Base-by-base conservation (phyloP, 2,329 filamentous ascomycete genomes). In the Xylariaceae sp. region DNA sequence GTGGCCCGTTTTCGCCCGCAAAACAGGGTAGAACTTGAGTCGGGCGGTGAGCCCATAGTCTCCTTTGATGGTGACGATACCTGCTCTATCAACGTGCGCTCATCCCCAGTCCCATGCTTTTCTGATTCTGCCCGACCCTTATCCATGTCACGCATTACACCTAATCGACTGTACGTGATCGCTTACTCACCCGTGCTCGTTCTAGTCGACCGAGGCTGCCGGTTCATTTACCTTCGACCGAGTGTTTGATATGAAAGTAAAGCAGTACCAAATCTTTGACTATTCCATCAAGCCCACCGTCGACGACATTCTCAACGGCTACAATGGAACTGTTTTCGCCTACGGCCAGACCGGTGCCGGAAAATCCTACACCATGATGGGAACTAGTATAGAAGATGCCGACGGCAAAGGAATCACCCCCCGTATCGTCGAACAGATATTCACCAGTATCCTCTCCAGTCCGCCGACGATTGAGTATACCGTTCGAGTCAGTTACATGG, bases 321-420 rank as follows among this genome's bases (percentile, higher is more conserved):
- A 99, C 82, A 99, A 99, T 76, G 94, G 92, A 70, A 97, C 92
- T 11, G 92, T 99, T 64, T 97, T 99, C 67, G 94, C 94, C 60
- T 99, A 99, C 71, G 94, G 94, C 62, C 94, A 97, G 79, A 99
- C 94, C 0, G 94, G 94, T 72, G 91, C 92, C 9, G 94, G 94
- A 78, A 99, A 99, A 79, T 97, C 94, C 27, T 97, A 95, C 72
- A 97, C 94, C 51, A 99, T 99, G 94, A 95, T 95, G 90, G 89
- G 89, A 58, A 88, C 88, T 49, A 91, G 92, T 72, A 96, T 99
- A 74, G 90, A 95, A 68, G 89, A 96, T 72, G 85, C 89, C 2
- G 81, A 86, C 35, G 87, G 86, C 62, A 89, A 91, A 71, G 94
- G 94, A 79, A 91, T 99, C 60, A 97, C 96, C 65, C 94, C 94